These are phyloP conservation scores for Phytophthora hybrid DNA, from an alignment of 352 stramenopile species.

Conservation along the genomic window DNA sequence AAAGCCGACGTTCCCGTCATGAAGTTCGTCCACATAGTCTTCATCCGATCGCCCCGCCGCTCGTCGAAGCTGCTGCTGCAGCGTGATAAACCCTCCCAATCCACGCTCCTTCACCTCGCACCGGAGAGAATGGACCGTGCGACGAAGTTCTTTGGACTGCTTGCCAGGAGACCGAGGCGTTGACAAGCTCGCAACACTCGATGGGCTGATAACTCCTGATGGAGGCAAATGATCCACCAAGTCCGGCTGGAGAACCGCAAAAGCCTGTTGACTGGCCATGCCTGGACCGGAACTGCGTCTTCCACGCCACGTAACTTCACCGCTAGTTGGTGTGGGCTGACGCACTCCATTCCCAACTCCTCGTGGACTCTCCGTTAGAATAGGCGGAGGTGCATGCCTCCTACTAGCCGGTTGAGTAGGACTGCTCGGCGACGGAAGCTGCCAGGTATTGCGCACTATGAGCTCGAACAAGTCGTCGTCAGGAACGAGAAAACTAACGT, in stretches of 20 bases:
- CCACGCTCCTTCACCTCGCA: slow-evolving; percentile 70
- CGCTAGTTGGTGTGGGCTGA: slow-evolving; percentile 24
- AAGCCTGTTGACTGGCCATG: slow-evolving; percentile 62
- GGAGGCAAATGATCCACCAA: slow-evolving; percentile 45
- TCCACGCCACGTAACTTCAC: slow-evolving; percentile 20
- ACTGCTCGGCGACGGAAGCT: slow-evolving; percentile 34
- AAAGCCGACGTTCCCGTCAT: slow-evolving; percentile 69
- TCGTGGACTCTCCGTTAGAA: slow-evolving; percentile 15
- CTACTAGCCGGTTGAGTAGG: slow-evolving; percentile 13
- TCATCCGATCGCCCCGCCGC: slow-evolving; percentile 44
- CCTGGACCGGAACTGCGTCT: slow-evolving; percentile 40
- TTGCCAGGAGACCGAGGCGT: slow-evolving; percentile 33
- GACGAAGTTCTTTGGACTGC: slow-evolving; percentile 71
- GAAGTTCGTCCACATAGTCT: slow-evolving; percentile 62
- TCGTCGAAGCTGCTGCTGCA: slow-evolving; percentile 78
- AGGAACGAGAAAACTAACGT: slow-evolving; percentile 86
- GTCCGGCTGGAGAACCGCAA: slow-evolving; percentile 73
- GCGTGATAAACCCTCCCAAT: slow-evolving; percentile 72
- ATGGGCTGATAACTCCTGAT: slow-evolving; percentile 10
- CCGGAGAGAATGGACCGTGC: slow-evolving; percentile 64
- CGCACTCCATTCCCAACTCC: slow-evolving; percentile 21
- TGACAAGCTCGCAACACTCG: slow-evolving; percentile 20
- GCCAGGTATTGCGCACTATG: slow-evolving; percentile 91
- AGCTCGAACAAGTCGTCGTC: slow-evolving; percentile 93
- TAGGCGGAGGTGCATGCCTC: not conserved